A percentile compares a stretch with the other conserved stretches of the same genome.
These are phyloP conservation scores for Myotisia sp. DNA, from an alignment of 2,329 filamentous ascomycete genomes.

Conservation along the genomic window DNA sequence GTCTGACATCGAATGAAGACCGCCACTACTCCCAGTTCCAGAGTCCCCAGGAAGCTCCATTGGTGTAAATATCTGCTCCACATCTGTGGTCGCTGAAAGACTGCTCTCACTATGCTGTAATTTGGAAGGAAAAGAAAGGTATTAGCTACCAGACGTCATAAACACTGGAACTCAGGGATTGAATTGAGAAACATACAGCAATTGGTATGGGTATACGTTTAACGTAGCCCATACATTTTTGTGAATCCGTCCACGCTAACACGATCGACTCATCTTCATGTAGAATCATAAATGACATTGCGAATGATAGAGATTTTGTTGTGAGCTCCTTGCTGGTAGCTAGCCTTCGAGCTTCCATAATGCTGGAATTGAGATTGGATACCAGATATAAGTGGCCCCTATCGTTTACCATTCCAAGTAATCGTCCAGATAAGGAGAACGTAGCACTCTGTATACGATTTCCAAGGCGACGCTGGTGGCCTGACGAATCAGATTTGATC, in stretches of 20 bases:
- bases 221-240: constrained; percentile 21
- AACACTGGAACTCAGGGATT: background rate
- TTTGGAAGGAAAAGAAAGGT: background rate
- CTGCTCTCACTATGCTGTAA: constrained; percentile 4
- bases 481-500: constrained; percentile 20
- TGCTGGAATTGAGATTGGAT: constrained; percentile 26
- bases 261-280: constrained; percentile 27
- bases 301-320: constrained; percentile 24
- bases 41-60: constrained; percentile 2
- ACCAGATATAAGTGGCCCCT: constrained; percentile 29
- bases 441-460: constrained; percentile 28
- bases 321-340: constrained; percentile 27
- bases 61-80: background rate
- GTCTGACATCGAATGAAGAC: background rate
- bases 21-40: background rate
- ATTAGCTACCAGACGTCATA: background rate
- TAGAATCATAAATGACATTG: constrained; percentile 27
- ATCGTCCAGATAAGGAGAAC: constrained; percentile 26
- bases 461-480: constrained; percentile 23
- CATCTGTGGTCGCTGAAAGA: background rate
- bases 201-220: constrained; percentile 14
- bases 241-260: constrained; percentile 28
- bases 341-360: constrained; percentile 25
- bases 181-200: constrained; percentile 8
- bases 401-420: constrained; percentile 31